Evolutionary conservation across 352 stramenopile species (phyloP), one percentile per base, ranked within the genome.

Genomic region (Phytopythium montanum): DNA sequence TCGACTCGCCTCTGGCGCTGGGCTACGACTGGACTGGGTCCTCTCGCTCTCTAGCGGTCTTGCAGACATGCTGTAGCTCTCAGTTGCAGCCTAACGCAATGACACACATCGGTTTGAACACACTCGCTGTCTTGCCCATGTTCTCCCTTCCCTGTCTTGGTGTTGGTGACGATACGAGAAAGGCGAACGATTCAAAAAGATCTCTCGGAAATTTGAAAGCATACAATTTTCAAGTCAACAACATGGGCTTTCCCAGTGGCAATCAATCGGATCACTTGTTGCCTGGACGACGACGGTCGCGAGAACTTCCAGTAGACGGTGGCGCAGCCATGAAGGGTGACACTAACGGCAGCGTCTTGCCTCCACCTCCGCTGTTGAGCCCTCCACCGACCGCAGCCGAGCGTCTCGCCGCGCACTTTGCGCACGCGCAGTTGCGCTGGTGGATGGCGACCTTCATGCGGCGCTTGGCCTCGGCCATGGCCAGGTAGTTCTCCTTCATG

Each of bases 401-500:
- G 58, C 83, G 78, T 14, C 81, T 69, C 0, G 74, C 69, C 9
- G 86, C 54, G 66, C 85, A 92, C 64, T 94, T 94, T 16, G 87
- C 82, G 44, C 81, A 93, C 46, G 73, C 74, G 66, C 85, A 94
- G 45, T 92, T 87, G 67, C 85, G 81, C 60, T 90, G 76, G 67
- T 92, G 83, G 63, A 94, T 94, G 25, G 79, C 68, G 46, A 94
- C 88, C 59, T 92, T 92, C 75, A 94, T 89, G 56, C 81, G 78
- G 56, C 79, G 81, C 68, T 92, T 93, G 39, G 77, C 72, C 56
- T 95, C 84, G 21, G 85, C 84, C 49, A 93, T 76, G n/a, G 79
- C 74, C 62, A 95, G 69, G 69, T 93, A 95, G 65, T 92, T 95
- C 48, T 93, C 83, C 49, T 90, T 90, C 83, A 92, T 93, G 69